Conservation (phyloP, 768 basidiomycete genomes). For the Xerocomus spinulosus region DNA sequence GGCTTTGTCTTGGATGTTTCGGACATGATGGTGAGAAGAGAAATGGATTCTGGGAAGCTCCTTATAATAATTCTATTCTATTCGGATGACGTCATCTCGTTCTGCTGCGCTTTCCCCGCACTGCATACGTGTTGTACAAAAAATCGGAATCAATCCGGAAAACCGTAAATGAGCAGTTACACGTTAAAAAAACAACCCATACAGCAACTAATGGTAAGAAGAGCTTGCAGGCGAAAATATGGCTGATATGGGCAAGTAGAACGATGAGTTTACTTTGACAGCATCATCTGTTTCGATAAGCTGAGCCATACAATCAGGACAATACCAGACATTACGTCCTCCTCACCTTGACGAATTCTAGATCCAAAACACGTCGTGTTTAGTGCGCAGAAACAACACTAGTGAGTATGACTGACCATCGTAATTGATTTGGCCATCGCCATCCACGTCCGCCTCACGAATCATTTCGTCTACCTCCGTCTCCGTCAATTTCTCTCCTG, state of each 20-base stretch:
- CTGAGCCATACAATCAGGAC: conserved; percentile 7
- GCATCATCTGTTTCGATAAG: conserved; percentile 56
- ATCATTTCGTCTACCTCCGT: conserved; percentile 95
- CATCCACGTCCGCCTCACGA: conserved; percentile 91
- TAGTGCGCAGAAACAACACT: background rate
- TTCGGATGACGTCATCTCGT: conserved; percentile 17
- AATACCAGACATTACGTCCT: background rate
- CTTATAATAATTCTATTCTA: background rate
- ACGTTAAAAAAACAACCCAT: conserved; percentile 5
- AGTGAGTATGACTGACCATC: conserved; percentile 46
- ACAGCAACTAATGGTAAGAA: background rate
- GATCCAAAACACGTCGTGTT: background rate
- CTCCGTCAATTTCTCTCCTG: conserved; percentile 84
- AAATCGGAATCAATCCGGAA: background rate
- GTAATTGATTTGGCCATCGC: conserved; percentile 91
- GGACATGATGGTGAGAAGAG: conserved; percentile 12
- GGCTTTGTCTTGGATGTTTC: conserved; percentile 7
- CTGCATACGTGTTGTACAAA: background rate
- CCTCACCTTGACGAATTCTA: conserved; percentile 74
- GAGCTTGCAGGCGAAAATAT: conserved; percentile 1
- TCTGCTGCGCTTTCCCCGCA: background rate
- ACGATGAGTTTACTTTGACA: conserved; percentile 49
- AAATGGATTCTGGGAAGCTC: background rate
- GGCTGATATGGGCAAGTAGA: conserved; percentile 16
- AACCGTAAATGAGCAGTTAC: conserved; percentile 6